These are phyloP conservation scores for Spergularia azorica DNA, from an alignment of 179 eudicot species.

Conservation along the genomic window DNA sequence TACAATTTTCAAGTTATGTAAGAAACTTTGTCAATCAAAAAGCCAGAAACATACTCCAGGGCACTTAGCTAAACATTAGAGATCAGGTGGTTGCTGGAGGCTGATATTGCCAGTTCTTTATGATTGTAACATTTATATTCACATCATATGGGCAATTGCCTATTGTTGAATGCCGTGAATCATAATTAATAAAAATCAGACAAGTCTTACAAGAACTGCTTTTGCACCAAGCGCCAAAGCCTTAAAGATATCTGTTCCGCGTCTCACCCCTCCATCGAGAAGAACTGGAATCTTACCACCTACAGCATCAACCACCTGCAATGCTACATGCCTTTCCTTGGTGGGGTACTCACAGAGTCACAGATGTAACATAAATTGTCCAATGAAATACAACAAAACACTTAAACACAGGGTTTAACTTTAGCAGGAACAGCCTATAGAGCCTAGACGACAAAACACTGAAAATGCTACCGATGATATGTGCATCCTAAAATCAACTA, in stretches of 20 bases:
- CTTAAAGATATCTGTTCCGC: conserved; percentile 86
- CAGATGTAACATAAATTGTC: too few species aligned
- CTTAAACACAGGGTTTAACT: too few species aligned
- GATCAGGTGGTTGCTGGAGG: too few species aligned
- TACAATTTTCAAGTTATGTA: too few species aligned
- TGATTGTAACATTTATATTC: neutral
- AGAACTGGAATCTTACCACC: conserved; percentile 72
- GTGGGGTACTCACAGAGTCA: neutral
- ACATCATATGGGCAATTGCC: neutral
- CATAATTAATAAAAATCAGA: neutral
- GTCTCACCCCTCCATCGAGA: conserved; percentile 78
- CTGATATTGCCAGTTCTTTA: too few species aligned
- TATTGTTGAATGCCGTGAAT: neutral
- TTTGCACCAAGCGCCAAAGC: conserved; percentile 83
- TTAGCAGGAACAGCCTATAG: too few species aligned
- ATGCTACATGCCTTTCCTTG: neutral
- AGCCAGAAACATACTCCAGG: neutral
- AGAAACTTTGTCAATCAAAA: neutral
- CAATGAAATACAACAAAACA: too few species aligned
- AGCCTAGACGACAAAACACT: neutral
- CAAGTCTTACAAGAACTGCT: conserved; percentile 64
- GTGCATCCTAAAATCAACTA: too few species aligned
- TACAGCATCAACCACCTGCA: conserved; percentile 68
- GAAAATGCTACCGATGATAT: too few species aligned
- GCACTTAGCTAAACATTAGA: neutral